Evolutionary conservation across 805 yeast genomes (phyloP).

Genomic region (Hanseniaspora pseudoguilliermondii): DNA sequence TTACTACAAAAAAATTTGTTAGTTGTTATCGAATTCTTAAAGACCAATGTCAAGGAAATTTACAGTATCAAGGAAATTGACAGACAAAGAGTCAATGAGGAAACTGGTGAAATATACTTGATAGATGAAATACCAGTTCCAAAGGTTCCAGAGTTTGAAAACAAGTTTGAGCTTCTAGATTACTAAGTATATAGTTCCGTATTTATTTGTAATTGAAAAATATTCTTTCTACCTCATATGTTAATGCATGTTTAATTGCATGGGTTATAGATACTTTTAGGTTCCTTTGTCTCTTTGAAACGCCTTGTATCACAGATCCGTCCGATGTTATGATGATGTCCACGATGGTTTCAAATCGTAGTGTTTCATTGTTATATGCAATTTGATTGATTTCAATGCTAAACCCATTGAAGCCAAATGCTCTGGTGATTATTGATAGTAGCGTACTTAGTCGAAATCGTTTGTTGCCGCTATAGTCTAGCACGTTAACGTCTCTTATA

Average conservation of each 20-base stretch:
- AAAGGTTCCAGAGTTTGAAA: constrained; percentile 40
- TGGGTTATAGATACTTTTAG: constrained; percentile 2
- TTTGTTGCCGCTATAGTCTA: constrained; percentile 16
- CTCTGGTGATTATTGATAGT: constrained; percentile 35
- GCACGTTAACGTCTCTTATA: background rate
- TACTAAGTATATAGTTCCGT: constrained; percentile 2
- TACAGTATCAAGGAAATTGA: constrained; percentile 73
- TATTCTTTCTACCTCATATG: constrained; percentile 1
- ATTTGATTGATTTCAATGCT: constrained; percentile 14
- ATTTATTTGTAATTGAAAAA: constrained; percentile 5
- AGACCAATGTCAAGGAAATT: constrained; percentile 58
- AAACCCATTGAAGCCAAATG: constrained; percentile 44
- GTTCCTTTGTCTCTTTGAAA: background rate
- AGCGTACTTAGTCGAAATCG: constrained; percentile 25
- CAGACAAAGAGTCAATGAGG: constrained; percentile 69
- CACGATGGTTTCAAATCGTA: constrained; percentile 10
- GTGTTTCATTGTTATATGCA: constrained; percentile 1
- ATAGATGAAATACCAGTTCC: constrained; percentile 71
- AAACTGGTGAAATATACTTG: constrained; percentile 69
- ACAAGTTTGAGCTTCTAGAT: constrained; percentile 11
- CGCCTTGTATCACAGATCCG: background rate
- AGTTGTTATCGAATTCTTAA: constrained; percentile 43
- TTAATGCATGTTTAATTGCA: constrained; percentile 3
- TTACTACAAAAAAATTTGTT: constrained; percentile 59
- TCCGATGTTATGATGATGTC: background rate